Evolutionary conservation across 2,329 filamentous ascomycete genomes (phyloP).

Genomic region (Tolypocladium sp.): DNA sequence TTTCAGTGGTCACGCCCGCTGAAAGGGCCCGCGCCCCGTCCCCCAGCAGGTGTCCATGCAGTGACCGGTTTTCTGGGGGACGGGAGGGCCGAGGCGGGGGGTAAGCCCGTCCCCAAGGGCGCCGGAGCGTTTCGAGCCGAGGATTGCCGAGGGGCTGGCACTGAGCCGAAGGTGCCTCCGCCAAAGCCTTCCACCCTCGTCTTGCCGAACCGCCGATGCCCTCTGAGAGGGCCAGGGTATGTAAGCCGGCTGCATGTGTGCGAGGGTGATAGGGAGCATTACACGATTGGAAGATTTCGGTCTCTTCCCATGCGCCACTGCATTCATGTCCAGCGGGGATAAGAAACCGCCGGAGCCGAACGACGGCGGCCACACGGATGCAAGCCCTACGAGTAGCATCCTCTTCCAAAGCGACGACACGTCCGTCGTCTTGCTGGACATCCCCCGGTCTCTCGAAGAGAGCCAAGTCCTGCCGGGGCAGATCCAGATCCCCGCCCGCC

Average conservation of each 20-base stretch:
- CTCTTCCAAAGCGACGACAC: constrained; percentile 23
- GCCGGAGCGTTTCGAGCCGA: constrained; percentile 5
- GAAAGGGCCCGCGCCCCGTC: background rate
- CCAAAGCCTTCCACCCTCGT: background rate
- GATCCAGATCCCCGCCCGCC: constrained; percentile 21
- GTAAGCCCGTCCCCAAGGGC: background rate
- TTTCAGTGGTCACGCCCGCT: constrained; percentile 5
- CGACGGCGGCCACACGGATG: background rate
- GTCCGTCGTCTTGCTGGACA: constrained; percentile 53
- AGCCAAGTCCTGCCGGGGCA: constrained; percentile 44
- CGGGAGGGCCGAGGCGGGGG: background rate
- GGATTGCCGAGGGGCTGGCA: constrained; percentile 6
- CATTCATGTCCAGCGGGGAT: background rate
- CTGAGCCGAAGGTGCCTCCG: background rate
- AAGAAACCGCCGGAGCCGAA: background rate
- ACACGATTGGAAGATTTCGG: background rate
- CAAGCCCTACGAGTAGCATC: constrained; percentile 16
- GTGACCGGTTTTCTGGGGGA: background rate
- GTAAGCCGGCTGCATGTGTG: no score
- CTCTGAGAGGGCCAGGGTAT: background rate
- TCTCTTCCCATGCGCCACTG: background rate
- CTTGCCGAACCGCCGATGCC: background rate
- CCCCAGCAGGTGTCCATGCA: background rate
- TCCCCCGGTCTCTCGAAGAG: constrained; percentile 60
- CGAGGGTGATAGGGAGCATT: no score